Evolutionary conservation across 192 early-diverging fungal genomes (phyloP), one percentile per base, ranked within the genome.

Genomic region (Coemansia furcata): DNA sequence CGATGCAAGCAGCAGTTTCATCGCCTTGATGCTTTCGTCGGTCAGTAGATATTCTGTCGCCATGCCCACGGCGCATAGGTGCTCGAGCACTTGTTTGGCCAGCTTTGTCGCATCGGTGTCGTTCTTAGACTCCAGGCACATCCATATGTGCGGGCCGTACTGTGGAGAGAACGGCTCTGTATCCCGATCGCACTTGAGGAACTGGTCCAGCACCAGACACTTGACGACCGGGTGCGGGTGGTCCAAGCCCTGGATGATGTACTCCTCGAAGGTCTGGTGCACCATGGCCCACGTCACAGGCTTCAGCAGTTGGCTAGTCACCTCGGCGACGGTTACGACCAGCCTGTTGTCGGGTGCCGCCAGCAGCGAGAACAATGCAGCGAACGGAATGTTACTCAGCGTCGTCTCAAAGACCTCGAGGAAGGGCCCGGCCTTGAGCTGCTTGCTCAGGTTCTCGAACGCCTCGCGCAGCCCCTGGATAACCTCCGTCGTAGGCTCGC

Each of bases 371-470:
- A 84, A 84, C 52, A 84, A 57, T 17, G 74, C 73, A 11, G 73
- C 59, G 44, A 84, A 76, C 9, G 76, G 76, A 12, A 84, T 79
- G 44, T 66, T 77, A 62, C 72, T 74, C 35, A 83, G 62, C 11
- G 75, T 78, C 10, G 72, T 68, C 60, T 81, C 79, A 69, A 81
- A 81, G 15, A 81, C 79, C 70, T 81, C 73, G 21, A 81, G 65
- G 15, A 81, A 81, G 14, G 74, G 74, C 10, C 74, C 79, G 15
- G 79, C 65, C 33, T 57, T 69, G 11, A 81, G 79, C 33, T 81
- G 79, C 43, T 70, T 76, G 67, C 74, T 67, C 58, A 81, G 71
- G 46, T 11, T 63, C 6, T 67, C 73, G 29, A 81, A 81, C 64
- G 71, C 60, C 23, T 72, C 74, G 42, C 74, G 74, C 29, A 81